phyloP scores from a whole-genome alignment of 2,329 filamentous ascomycete species.

The Cladosporium halotolerans region DNA sequence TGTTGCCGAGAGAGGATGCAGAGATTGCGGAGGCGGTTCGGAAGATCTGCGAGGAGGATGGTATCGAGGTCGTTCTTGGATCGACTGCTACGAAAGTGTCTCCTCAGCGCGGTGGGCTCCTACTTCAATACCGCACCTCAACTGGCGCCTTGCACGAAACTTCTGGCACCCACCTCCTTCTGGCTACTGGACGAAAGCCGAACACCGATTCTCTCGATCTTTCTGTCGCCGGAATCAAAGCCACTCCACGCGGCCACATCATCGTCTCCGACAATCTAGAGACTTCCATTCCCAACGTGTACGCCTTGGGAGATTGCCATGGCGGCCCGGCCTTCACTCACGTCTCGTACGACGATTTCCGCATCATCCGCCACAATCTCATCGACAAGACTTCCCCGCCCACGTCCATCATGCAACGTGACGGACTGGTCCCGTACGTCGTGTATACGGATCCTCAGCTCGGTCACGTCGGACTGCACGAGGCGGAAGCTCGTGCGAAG shows the following conservation, averaged over 20 bases:
- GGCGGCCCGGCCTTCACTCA: conserved; percentile 51
- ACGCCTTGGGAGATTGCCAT: conserved; percentile 48
- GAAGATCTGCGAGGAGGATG: conserved; percentile 43
- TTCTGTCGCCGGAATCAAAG: conserved; percentile 35
- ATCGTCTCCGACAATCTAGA: conserved; percentile 39
- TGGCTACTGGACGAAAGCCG: conserved; percentile 46
- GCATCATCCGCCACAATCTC: conserved; percentile 45
- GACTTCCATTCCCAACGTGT: conserved; percentile 40
- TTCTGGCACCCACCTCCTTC: conserved; percentile 43
- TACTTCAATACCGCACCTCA: conserved; percentile 15
- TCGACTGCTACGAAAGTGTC: conserved; percentile 25
- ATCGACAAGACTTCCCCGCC: conserved; percentile 24
- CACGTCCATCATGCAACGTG: conserved; percentile 22
- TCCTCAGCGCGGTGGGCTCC: conserved; percentile 16
- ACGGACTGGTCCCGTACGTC: conserved; percentile 41
- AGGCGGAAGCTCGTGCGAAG: conserved; percentile 34
- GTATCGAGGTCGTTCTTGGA: conserved; percentile 39
- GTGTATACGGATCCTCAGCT: conserved; percentile 51
- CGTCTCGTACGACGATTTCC: conserved; percentile 52
- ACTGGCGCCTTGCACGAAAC: conserved; percentile 17
- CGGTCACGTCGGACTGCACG: conserved; percentile 46
- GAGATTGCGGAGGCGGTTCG: conserved; percentile 41
- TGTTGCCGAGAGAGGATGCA: conserved; percentile 40
- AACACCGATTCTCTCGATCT: conserved; percentile 46
- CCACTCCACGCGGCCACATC: conserved; percentile 40